A percentile compares a stretch with the other conserved stretches of the same genome.
Conservation (phyloP, 2,329 filamentous ascomycete species). For the Leptodontidium sp. region DNA sequence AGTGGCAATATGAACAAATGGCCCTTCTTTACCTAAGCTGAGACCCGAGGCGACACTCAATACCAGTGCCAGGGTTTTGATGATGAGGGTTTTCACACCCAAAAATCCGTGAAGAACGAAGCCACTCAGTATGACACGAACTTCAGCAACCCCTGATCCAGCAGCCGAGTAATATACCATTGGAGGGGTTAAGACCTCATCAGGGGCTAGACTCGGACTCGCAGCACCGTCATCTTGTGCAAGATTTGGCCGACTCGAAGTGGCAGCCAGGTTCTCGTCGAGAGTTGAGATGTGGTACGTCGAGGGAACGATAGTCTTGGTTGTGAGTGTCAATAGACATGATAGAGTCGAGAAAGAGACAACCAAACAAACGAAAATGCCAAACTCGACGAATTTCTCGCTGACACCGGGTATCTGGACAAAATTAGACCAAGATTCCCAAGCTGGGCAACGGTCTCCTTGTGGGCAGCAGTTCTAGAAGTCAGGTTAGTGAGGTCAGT, state of each 20-base stretch:
- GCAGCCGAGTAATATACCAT: constrained; percentile 97
- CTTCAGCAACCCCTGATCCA: constrained; percentile 95
- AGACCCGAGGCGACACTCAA: constrained; percentile 92
- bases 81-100: constrained; percentile 82
- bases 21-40: constrained; percentile 90
- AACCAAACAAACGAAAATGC: constrained; percentile 76
- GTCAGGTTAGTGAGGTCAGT: constrained; percentile 32
- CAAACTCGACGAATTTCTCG: constrained; percentile 76
- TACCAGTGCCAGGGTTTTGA: constrained; percentile 85
- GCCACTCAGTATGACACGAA: constrained; percentile 96
- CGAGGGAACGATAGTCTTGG: constrained; percentile 94
- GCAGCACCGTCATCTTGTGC: constrained; percentile 55
- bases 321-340: constrained; percentile 83
- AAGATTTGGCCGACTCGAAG: constrained; percentile 51
- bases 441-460: constrained; percentile 62
- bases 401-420: constrained; percentile 42
- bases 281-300: constrained; percentile 86
- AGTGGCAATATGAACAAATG: constrained; percentile 96
- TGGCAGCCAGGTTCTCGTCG: constrained; percentile 89
- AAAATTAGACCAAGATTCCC: constrained; percentile 67
- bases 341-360: constrained; percentile 74
- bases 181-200: constrained; percentile 58
- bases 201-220: constrained; percentile 47
- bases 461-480: constrained; percentile 63
- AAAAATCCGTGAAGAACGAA: constrained; percentile 97